These are phyloP conservation scores for Fusarium pininemorale DNA, from an alignment of 2,329 filamentous ascomycete genomes.

Conservation along the genomic window DNA sequence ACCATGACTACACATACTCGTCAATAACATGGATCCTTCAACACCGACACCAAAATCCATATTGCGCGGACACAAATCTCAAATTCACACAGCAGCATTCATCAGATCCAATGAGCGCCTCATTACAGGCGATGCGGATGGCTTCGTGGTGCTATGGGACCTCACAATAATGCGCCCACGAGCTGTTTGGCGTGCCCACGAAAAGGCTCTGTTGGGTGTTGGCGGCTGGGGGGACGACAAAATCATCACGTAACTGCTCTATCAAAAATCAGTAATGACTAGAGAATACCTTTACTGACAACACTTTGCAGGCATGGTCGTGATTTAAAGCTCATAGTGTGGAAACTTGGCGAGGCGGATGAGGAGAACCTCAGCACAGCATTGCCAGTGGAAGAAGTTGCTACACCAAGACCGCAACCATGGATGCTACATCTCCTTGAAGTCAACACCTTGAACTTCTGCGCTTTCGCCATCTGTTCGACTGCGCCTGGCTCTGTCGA, in stretches of 20 bases:
- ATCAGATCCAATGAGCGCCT: slow-evolving; percentile 78
- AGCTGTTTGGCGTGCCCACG: slow-evolving; percentile 88
- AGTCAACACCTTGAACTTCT: slow-evolving; percentile 97
- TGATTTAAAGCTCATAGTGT: slow-evolving; percentile 86
- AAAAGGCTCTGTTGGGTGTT: slow-evolving; percentile 78
- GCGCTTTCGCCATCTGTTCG: slow-evolving; percentile 75
- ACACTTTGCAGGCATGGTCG: slow-evolving; percentile 76
- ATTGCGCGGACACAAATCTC: slow-evolving; percentile 83
- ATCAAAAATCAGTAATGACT: neutral
- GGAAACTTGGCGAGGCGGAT: slow-evolving; percentile 73
- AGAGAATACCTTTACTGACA: neutral
- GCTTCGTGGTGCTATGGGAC: slow-evolving; percentile 89
- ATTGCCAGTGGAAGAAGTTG: slow-evolving; percentile 73
- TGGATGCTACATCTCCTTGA: slow-evolving; percentile 87
- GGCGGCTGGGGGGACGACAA: slow-evolving; percentile 75
- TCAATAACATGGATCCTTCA: slow-evolving; percentile 42
- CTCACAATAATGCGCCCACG: slow-evolving; percentile 80
- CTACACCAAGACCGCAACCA: slow-evolving; percentile 67
- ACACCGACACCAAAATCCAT: slow-evolving; percentile 64
- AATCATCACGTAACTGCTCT: slow-evolving; percentile 77
- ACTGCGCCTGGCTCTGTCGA: slow-evolving; percentile 40
- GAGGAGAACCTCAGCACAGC: slow-evolving; percentile 72
- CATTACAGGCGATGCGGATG: slow-evolving; percentile 87
- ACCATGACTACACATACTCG: slow-evolving; percentile 1
- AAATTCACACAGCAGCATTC: slow-evolving; percentile 82